Evolutionary conservation across 2,329 filamentous ascomycete species (phyloP).

Genomic region (Monilinia fructigena): DNA sequence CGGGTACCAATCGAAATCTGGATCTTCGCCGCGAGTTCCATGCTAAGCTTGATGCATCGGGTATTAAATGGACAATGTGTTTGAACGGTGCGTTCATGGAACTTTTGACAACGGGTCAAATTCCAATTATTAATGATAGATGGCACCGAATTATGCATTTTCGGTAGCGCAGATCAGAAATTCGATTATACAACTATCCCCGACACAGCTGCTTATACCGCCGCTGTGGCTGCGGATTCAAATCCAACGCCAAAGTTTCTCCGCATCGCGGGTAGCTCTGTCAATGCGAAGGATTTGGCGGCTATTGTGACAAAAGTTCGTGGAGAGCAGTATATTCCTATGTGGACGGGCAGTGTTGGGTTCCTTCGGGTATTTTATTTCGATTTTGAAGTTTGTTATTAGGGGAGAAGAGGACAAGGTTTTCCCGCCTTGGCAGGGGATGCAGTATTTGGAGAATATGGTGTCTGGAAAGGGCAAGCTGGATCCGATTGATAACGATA

Average conservation of each 20-base stretch:
- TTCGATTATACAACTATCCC: slow-evolving; percentile 21
- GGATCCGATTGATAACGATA: slow-evolving; percentile 23
- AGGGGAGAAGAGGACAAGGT: slow-evolving; percentile 14
- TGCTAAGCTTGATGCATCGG: slow-evolving; percentile 24
- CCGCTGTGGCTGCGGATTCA: slow-evolving; percentile 25
- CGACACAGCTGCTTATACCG: slow-evolving; percentile 24
- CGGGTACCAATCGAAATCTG: slow-evolving; percentile 25
- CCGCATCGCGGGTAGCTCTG: slow-evolving; percentile 23
- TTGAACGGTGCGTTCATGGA: slow-evolving; percentile 26
- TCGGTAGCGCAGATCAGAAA: slow-evolving; percentile 23
- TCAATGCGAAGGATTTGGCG: slow-evolving; percentile 23
- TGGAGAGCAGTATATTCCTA: slow-evolving; percentile 22
- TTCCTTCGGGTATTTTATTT: slow-evolving; percentile 18
- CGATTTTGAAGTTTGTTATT: slow-evolving; percentile 21
- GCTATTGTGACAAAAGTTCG: slow-evolving; percentile 18
- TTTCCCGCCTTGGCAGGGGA: slow-evolving; percentile 24
- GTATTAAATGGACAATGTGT: slow-evolving; percentile 24
- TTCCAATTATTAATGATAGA: slow-evolving; percentile 24
- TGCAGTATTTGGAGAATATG: slow-evolving; percentile 26
- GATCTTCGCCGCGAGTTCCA: slow-evolving; percentile 25
- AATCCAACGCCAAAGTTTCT: slow-evolving; percentile 23
- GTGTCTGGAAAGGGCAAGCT: slow-evolving; percentile 23
- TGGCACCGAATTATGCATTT: slow-evolving; percentile 25
- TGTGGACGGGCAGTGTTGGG: slow-evolving; percentile 24
- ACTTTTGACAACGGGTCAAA: slow-evolving; percentile 14